Evolutionary conservation across 257 asterid genomes (phyloP), one percentile per base, ranked within the genome.

Genomic region (Petunia secreta): DNA sequence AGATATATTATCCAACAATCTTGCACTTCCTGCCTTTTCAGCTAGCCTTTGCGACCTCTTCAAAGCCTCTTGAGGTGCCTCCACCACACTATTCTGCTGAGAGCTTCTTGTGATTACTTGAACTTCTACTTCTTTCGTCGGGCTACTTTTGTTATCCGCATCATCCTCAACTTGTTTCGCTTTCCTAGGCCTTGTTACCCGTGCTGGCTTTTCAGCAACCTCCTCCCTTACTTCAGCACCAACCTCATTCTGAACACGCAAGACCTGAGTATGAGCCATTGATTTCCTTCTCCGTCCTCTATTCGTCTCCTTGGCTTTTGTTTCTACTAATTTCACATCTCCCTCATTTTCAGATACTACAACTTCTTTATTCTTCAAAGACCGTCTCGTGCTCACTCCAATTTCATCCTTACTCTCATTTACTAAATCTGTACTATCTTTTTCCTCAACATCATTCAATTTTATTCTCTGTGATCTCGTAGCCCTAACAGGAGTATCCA

Each of bases 261-360:
- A 50, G 62, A 44, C 50, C 44, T 34, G 77, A 48, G 36, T 53
- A 37, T 64, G 40, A 43, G 69, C 68, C 50, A 60, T 80, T 0
- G 85, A 69, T 80, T 66, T 83, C 78, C 87, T 65, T 85, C 85
- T 89, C 59, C 82, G 80, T 80, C 79, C 83, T 39, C 82, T 59
- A 43, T 63, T 82, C 2, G 5, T 6, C 66, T 34, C 57, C 58
- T 53, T 78, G 14, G 7, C 5, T 46, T 80, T 79, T 8, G 65
- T 59, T 37, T 60, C 46, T 48, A 60, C 54, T 59, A 13, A 10
- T 77, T 55, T 46, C 9, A 1, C 14, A 1, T 25, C 25, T 25
- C 78, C 63, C 62, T 13, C 63, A 3, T 34, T 73, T 73, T 50
- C 46, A 1, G 2, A 14, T n/a, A 9, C 1, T 36, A 52, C 75